Evolutionary conservation across 73 alveolate species (phyloP).

Genomic region (Paramecium tetraurelia): DNA sequence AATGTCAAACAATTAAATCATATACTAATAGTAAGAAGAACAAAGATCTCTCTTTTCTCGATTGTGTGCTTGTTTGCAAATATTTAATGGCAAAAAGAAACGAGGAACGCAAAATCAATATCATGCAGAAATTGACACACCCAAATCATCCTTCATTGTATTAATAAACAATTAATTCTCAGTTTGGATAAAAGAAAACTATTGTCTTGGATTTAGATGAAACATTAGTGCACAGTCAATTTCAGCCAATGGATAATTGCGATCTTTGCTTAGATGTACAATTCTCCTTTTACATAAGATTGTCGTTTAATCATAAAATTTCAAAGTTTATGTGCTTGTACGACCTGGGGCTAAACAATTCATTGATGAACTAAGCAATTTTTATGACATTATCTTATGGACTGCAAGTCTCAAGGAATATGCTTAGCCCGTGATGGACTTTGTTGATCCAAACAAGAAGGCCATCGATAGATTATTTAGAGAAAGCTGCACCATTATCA

Average conservation of each 20-base stretch:
- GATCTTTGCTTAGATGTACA: slow-evolving; percentile 51
- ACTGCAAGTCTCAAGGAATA: slow-evolving; percentile 75
- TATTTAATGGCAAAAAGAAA: not conserved
- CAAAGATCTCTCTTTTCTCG: not conserved
- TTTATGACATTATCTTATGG: slow-evolving; percentile 68
- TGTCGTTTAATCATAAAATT: slow-evolving; percentile 39
- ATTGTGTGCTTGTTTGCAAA: not conserved
- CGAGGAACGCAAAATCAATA: not conserved
- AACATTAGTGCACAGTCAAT: slow-evolving; percentile 71
- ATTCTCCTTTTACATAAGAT: not conserved
- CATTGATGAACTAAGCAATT: slow-evolving; percentile 62
- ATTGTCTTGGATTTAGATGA: slow-evolving; percentile 75
- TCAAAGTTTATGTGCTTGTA: slow-evolving; percentile 71
- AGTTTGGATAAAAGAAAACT: slow-evolving; percentile 54
- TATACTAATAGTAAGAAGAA: not conserved
- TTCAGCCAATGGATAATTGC: slow-evolving; percentile 44
- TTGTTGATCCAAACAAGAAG: slow-evolving; percentile 55
- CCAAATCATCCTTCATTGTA: not conserved
- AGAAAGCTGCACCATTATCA: slow-evolving; percentile 49
- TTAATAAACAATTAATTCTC: not conserved
- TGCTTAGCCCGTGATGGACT: slow-evolving; percentile 73
- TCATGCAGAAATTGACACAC: slow-evolving; percentile 19
- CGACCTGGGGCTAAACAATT: slow-evolving; percentile 84
- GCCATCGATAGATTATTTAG: slow-evolving; percentile 61
- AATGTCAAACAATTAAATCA: not conserved